These are phyloP conservation scores for Chimonanthus salicifolius DNA, from an alignment of 164 flowering plant genomes.

Conservation along the genomic window DNA sequence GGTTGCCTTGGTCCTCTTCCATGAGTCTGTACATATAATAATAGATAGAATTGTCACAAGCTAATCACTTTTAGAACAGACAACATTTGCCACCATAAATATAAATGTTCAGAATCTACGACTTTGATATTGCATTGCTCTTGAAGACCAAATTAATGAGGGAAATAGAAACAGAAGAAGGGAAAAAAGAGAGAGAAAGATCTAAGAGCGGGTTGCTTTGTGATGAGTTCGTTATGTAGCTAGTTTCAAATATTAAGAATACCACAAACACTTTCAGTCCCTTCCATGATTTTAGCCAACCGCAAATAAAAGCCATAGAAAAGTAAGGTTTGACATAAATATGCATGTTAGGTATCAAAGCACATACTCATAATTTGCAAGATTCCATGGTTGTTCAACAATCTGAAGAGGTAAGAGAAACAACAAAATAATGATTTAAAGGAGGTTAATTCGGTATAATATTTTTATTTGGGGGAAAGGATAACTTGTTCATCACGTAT, in stretches of 20 bases:
- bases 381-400: background rate
- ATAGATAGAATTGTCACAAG: slow-evolving; percentile 6
- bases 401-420: background rate
- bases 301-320: background rate
- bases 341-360: background rate
- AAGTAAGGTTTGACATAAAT: background rate
- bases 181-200: too few relatives aligned
- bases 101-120: too few relatives aligned
- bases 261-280: background rate
- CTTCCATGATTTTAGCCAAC: background rate
- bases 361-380: background rate
- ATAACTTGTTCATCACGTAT: background rate
- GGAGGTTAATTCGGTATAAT: background rate
- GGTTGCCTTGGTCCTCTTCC: slow-evolving; percentile 64
- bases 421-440: too few relatives aligned
- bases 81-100: background rate
- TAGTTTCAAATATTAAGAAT: too few relatives aligned
- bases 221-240: background rate
- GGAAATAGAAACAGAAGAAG: background rate
- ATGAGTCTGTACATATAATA: slow-evolving; percentile 25
- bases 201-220: too few relatives aligned
- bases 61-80: background rate
- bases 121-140: background rate
- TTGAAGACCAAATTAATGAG: background rate
- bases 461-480: background rate